Evolutionary conservation across 257 asterid species (phyloP).

Genomic region (Gentiana macrophylla): DNA sequence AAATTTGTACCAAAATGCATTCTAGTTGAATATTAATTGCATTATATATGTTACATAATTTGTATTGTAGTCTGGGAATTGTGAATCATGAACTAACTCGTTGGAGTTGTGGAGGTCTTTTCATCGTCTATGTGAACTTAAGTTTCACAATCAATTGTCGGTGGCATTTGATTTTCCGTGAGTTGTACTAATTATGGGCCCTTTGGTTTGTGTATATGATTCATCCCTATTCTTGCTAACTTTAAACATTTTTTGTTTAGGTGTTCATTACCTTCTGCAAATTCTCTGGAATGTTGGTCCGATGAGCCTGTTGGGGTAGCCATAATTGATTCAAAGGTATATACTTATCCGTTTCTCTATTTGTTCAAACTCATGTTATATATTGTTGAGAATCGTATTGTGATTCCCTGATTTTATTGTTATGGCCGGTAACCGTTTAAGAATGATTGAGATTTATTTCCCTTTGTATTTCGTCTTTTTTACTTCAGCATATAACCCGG

Average conservation of each 20-base stretch:
- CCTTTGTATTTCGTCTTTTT: too few relatives aligned
- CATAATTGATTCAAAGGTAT: constrained; percentile 65
- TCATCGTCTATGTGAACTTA: constrained; percentile 65
- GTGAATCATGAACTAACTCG: constrained; percentile 47
- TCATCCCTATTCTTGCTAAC: background rate
- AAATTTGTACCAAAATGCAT: background rate
- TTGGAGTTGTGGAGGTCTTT: constrained; percentile 97
- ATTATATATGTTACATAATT: background rate
- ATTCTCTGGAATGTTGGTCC: constrained; percentile 82
- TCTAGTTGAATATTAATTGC: background rate
- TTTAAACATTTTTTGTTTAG: constrained; percentile 21
- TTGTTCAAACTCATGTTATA: constrained; percentile 8
- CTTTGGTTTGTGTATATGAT: background rate
- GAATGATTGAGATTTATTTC: too few relatives aligned
- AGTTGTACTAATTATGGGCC: constrained; percentile 13
- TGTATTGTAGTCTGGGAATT: constrained; percentile 12
- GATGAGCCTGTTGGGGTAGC: constrained; percentile 94
- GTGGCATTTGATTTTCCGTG: constrained; percentile 85
- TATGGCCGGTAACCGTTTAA: too few relatives aligned
- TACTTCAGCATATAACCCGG: too few relatives aligned
- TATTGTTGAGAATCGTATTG: too few relatives aligned
- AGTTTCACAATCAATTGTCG: constrained; percentile 64
- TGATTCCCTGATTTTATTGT: too few relatives aligned
- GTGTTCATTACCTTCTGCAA: constrained; percentile 59
- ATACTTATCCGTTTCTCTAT: constrained; percentile 16